phyloP scores from a whole-genome alignment of 345 rosid species.

The Psidium guajava region DNA sequence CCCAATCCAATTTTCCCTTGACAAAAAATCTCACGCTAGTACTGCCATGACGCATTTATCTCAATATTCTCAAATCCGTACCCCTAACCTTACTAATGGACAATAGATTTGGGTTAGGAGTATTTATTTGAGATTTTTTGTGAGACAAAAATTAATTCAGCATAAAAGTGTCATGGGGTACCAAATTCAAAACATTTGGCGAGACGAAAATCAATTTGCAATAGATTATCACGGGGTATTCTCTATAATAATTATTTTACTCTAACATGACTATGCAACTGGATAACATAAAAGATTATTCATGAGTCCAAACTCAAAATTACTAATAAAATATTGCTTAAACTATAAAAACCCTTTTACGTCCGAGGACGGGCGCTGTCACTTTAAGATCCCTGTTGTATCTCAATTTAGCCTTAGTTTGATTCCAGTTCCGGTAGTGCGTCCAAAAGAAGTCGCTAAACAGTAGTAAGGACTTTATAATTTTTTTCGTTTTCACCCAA shows the following conservation, averaged over 20 bases:
- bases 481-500: background rate
- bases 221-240: background rate
- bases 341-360: too few relatives aligned
- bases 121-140: background rate
- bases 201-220: background rate
- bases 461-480: background rate
- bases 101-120: background rate
- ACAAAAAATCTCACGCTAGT: fast-evolving
- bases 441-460: background rate
- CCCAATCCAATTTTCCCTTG: background rate
- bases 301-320: too few relatives aligned
- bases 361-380: too few relatives aligned
- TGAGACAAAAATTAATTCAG: background rate
- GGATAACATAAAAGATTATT: background rate
- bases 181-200: background rate
- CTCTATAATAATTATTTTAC: background rate
- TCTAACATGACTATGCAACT: background rate
- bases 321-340: too few relatives aligned
- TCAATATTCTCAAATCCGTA: background rate
- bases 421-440: background rate
- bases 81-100: background rate
- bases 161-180: background rate
- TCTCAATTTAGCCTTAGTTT: too few relatives aligned
- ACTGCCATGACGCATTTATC: background rate
- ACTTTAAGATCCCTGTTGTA: too few relatives aligned